Conservation (phyloP, 1,139 yeast genomes). For the Taphrina confusa region DNA sequence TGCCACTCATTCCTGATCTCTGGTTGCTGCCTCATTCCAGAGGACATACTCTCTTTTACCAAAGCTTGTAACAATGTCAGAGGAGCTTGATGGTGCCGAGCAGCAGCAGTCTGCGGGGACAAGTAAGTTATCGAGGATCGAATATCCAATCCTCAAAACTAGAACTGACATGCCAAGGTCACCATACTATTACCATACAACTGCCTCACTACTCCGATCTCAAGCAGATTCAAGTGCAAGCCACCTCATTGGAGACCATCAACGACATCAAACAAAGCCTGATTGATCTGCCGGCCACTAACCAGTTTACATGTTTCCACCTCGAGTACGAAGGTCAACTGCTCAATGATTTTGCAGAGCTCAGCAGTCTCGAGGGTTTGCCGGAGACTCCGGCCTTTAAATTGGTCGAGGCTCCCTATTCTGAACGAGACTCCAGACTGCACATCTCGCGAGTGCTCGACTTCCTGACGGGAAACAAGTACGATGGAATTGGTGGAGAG, state of each 20-base stretch:
- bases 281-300: constrained; percentile 56
- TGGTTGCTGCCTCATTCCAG: too few relatives aligned
- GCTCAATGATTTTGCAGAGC: constrained; percentile 45
- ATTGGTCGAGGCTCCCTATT: constrained; percentile 52
- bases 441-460: constrained; percentile 56
- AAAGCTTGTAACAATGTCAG: constrained; percentile 7
- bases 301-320: constrained; percentile 63
- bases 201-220: constrained; percentile 19
- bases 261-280: constrained; percentile 63
- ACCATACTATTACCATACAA: constrained; percentile 19
- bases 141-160: background rate
- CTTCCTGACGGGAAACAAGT: constrained; percentile 50
- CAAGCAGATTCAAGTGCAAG: constrained; percentile 25
- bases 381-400: constrained; percentile 42
- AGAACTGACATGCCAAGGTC: constrained; percentile 16
- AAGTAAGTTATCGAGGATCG: background rate
- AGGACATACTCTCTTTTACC: too few relatives aligned
- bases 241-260: constrained; percentile 52
- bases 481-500: constrained; percentile 49
- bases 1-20: too few relatives aligned
- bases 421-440: constrained; percentile 51
- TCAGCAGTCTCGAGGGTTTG: constrained; percentile 43
- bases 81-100: background rate
- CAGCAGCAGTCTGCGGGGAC: background rate
- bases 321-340: constrained; percentile 50